Conservation (phyloP, 495 filamentous ascomycete genomes). For the Penicillium soppii region DNA sequence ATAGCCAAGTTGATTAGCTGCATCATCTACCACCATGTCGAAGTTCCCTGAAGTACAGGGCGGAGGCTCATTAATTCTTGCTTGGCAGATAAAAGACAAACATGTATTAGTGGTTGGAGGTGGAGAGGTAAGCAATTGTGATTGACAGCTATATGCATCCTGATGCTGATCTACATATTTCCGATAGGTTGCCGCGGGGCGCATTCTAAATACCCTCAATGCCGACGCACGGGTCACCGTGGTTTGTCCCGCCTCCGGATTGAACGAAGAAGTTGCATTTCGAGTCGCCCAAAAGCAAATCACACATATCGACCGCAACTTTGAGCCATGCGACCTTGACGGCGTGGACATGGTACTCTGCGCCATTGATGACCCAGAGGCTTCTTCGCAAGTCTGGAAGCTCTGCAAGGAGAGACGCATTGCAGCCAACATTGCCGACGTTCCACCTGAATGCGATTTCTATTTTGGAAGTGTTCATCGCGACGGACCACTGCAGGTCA, state of each 20-base stretch:
- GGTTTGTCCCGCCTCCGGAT: constrained; percentile 71
- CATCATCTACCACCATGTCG: constrained; percentile 44
- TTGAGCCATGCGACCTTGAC: constrained; percentile 79
- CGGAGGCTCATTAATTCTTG: constrained; percentile 88
- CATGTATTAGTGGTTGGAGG: constrained; percentile 85
- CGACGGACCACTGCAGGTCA: constrained; percentile 93
- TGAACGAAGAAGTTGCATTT: constrained; percentile 84
- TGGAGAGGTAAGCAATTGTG: constrained; percentile 68
- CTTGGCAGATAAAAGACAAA: constrained; percentile 89
- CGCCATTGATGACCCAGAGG: constrained; percentile 87
- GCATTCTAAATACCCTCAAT: constrained; percentile 88
- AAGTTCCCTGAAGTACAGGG: constrained; percentile 79
- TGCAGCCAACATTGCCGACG: constrained; percentile 93
- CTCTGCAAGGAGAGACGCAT: constrained; percentile 83
- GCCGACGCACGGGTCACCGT: constrained; percentile 90
- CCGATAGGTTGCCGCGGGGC: constrained; percentile 84
- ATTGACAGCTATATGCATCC: constrained; percentile 6
- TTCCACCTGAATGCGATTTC: constrained; percentile 95
- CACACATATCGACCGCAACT: constrained; percentile 74
- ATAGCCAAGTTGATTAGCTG: not conserved
- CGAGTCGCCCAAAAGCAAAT: constrained; percentile 73
- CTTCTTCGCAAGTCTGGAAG: constrained; percentile 84
- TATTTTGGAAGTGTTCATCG: constrained; percentile 96
- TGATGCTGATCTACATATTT: constrained; percentile 12
- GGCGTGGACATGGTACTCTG: constrained; percentile 81